Base-by-base conservation (phyloP, 2,329 filamentous ascomycete species). In the Sphaerostilbella broomeana region DNA sequence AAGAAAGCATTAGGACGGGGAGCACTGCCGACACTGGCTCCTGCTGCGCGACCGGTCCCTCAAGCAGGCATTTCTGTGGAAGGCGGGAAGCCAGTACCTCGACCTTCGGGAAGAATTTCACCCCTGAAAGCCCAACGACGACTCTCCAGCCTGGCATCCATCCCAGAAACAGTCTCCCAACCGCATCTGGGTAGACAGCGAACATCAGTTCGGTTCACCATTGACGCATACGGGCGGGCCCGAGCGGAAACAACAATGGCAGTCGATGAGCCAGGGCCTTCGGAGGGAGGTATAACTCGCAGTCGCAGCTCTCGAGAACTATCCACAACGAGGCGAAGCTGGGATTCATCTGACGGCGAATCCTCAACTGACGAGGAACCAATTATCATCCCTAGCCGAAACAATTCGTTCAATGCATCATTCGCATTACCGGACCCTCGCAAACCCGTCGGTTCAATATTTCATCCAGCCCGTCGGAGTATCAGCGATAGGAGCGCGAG, bases 291-390 rank as follows among this genome's bases (percentile, higher is more conserved):
- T 33, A 45, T 61, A 16, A 48, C 48, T 19, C 50, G 58, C 42
- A 54, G 52, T 44, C 53, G 51, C 38, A 53, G 52, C 35, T 55
- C 54, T 17, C 55, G 55, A 31, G 53, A 59, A 18, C 44, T 55
- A 40, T 47, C 55, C 43, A 17, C 56, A 45, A 19, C 56, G 50
- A 31, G 49, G 59, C 35, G 39, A 24, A 61, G 60, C 26, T 70
- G 65, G 61, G 65, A 67, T 11, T 70, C 68, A 5, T 70, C 70
- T 0, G 68, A 73, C 20, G 70, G 71, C 32, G 70, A 70, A 3
- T 79, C 75, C 1, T 79, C 76, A 0, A 70, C 70, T 4, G 78
- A 82, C 45, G 77, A 81, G 38, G 78, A 81, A 41, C 75, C 75
- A 10, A 81, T 81, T 44, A 69, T 81, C 35, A 76, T 82, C 26